Evolutionary conservation across 2,329 filamentous ascomycete genomes (phyloP).

Genomic region (Hansfordia pulvinata): DNA sequence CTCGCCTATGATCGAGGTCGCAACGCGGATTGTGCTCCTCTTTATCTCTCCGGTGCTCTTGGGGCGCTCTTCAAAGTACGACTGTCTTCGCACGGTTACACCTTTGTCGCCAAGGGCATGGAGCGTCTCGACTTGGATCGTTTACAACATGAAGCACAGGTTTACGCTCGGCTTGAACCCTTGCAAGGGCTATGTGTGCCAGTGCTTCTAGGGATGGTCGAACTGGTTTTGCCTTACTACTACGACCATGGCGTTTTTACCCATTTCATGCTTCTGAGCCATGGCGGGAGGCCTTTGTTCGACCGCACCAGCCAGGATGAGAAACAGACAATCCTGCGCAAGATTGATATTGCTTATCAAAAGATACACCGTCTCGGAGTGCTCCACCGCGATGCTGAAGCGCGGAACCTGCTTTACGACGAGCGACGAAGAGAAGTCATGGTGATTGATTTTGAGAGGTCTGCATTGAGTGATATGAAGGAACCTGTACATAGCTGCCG

Average conservation of each 20-base stretch:
- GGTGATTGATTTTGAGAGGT: constrained; percentile 20
- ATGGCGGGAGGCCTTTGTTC: constrained; percentile 13
- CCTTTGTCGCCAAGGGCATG: constrained; percentile 24
- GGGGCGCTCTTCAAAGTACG: no score
- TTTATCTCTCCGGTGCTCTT: no score
- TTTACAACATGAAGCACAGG: constrained; percentile 15
- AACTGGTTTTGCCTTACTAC: constrained; percentile 16
- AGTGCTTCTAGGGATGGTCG: constrained; percentile 20
- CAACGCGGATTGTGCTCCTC: no score
- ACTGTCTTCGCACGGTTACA: constrained; percentile 22
- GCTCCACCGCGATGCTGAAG: constrained; percentile 15
- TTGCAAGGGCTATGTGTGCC: no score
- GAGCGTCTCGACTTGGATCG: constrained; percentile 8
- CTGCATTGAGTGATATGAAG: no score
- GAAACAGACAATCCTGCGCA: constrained; percentile 4
- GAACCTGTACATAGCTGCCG: no score
- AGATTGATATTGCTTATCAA: constrained; percentile 3
- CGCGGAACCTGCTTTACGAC: constrained; percentile 18
- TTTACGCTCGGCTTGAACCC: constrained; percentile 15
- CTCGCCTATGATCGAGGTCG: no score
- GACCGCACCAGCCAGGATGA: constrained; percentile 4
- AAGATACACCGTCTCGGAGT: constrained; percentile 8
- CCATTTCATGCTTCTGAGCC: constrained; percentile 21
- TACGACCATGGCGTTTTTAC: constrained; percentile 14
- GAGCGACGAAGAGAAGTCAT: constrained; percentile 12